phyloP scores from a whole-genome alignment of 31 red algal genomes.

The Porphyra umbilicalis region DNA sequence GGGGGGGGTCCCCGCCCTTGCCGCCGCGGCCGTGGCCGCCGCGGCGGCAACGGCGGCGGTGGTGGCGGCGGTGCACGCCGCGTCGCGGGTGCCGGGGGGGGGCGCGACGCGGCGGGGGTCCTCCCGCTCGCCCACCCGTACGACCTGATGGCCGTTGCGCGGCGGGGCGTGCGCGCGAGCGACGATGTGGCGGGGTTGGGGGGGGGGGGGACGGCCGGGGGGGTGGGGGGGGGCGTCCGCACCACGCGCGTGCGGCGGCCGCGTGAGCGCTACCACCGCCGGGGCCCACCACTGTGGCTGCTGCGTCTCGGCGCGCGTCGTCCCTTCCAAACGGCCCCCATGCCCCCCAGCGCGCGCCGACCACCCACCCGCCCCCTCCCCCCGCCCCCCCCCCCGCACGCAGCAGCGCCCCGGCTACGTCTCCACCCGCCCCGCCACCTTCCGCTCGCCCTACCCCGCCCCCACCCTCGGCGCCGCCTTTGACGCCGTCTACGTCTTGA shows the following conservation, averaged over 20 bases:
- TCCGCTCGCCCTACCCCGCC: background rate
- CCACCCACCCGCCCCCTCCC: background rate
- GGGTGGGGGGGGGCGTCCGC: background rate
- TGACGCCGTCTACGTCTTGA: background rate
- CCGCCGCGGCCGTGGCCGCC: background rate
- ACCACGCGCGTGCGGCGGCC: background rate
- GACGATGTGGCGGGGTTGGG: background rate
- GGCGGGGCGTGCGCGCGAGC: background rate
- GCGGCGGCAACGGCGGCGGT: background rate
- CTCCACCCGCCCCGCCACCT: background rate
- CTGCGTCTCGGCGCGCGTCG: background rate
- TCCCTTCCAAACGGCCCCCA: background rate
- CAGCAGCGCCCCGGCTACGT: background rate
- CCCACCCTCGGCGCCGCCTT: background rate
- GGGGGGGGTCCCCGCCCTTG: background rate
- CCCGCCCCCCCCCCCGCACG: background rate
- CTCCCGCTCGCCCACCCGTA: background rate
- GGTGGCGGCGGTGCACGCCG: background rate
- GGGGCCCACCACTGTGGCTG: background rate
- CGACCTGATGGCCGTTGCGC: background rate
- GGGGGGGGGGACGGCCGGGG: background rate
- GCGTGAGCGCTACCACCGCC: background rate
- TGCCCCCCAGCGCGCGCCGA: background rate
- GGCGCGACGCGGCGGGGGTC: background rate
- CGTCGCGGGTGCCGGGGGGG: background rate